Evolutionary conservation across 2,329 filamentous ascomycete genomes (phyloP).

Genomic region (Thelonectria discophora): DNA sequence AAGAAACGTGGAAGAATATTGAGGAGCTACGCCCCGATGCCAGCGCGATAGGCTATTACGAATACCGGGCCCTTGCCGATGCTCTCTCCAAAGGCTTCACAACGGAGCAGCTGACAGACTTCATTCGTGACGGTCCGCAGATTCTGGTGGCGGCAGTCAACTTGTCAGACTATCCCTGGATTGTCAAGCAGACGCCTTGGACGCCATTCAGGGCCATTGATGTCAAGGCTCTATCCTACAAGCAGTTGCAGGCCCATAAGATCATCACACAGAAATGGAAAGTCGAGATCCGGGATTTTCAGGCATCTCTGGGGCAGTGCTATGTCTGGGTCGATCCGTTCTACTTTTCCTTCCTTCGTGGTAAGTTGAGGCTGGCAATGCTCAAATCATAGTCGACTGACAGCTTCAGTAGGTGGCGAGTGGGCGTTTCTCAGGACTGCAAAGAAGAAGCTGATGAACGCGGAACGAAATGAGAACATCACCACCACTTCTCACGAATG

Average conservation of each 20-base stretch:
- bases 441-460: constrained; percentile 45
- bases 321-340: constrained; percentile 50
- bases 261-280: constrained; percentile 62
- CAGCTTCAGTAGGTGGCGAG: constrained; percentile 26
- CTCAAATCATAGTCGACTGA: neutral
- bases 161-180: constrained; percentile 51
- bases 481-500: constrained; percentile 30
- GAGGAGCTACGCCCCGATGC: constrained; percentile 58
- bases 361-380: constrained; percentile 46
- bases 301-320: constrained; percentile 53
- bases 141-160: constrained; percentile 9
- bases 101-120: constrained; percentile 54
- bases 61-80: constrained; percentile 40
- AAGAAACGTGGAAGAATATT: constrained; percentile 57
- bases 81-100: constrained; percentile 55
- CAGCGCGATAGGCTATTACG: constrained; percentile 52
- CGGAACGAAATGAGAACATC: constrained; percentile 45
- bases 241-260: constrained; percentile 52
- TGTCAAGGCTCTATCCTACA: constrained; percentile 42
- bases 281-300: constrained; percentile 57
- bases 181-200: constrained; percentile 55
- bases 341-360: constrained; percentile 56
- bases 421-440: constrained; percentile 41
- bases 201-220: constrained; percentile 43
- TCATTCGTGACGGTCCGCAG: constrained; percentile 44